Evolutionary conservation across 441 rosid genomes (phyloP).

Genomic region (Aleurites moluccanus): DNA sequence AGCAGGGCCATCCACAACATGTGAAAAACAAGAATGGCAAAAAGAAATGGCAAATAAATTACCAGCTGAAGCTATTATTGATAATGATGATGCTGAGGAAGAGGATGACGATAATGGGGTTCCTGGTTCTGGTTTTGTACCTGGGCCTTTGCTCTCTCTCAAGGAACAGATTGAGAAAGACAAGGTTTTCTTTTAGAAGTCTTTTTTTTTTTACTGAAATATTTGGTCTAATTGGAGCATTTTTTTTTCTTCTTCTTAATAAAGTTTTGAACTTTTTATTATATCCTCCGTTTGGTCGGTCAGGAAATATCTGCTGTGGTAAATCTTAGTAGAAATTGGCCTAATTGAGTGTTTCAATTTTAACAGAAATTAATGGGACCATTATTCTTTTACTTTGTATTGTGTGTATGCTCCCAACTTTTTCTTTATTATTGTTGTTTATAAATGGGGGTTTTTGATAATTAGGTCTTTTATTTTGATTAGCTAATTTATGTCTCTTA

Average conservation of each 20-base stretch:
- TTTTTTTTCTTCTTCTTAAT: too few species aligned
- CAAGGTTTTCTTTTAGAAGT: slow-evolving; percentile 45
- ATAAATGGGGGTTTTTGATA: too few species aligned
- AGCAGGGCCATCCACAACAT: slow-evolving; percentile 41
- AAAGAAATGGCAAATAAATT: slow-evolving; percentile 31
- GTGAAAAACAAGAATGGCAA: slow-evolving; percentile 25
- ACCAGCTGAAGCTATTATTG: slow-evolving; percentile 13
- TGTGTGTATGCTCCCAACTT: background rate
- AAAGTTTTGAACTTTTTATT: too few species aligned
- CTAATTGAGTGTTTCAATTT: slow-evolving; percentile 4
- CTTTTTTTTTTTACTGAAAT: too few species aligned
- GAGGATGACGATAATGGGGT: slow-evolving; percentile 24
- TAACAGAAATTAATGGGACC: background rate
- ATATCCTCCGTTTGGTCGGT: too few species aligned
- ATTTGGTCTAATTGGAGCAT: too few species aligned
- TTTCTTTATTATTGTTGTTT: background rate
- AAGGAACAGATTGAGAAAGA: slow-evolving; percentile 65
- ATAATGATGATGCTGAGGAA: slow-evolving; percentile 25
- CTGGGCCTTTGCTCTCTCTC: slow-evolving; percentile 57
- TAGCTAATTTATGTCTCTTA: background rate
- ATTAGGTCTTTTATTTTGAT: background rate
- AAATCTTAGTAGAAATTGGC: too few species aligned
- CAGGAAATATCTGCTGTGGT: too few species aligned
- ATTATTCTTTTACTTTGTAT: background rate
- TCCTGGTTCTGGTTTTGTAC: slow-evolving; percentile 42